Percentiles rank a stretch among this genome's conserved stretches.
Evolutionary conservation across 2,329 filamentous ascomycete genomes (phyloP).

Genomic region (Triangularia setosa): DNA sequence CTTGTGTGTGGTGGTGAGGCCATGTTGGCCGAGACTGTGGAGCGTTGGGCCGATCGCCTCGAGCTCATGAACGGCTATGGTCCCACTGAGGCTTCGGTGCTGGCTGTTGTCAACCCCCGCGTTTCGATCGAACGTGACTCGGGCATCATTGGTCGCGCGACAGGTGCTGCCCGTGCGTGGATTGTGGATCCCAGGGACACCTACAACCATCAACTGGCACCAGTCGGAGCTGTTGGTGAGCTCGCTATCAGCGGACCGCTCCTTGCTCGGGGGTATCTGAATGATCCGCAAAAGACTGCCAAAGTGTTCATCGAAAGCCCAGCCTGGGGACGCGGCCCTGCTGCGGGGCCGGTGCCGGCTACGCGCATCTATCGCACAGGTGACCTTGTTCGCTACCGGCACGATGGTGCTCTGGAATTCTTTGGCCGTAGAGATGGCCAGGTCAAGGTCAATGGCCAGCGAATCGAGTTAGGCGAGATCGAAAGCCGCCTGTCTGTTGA

Average conservation of each 20-base stretch:
- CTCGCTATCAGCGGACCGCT: constrained; percentile 22
- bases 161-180: constrained; percentile 24
- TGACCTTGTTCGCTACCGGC: constrained; percentile 37
- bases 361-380: constrained; percentile 41
- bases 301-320: constrained; percentile 43
- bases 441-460: constrained; percentile 51
- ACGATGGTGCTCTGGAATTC: constrained; percentile 35
- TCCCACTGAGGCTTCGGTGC: constrained; percentile 21
- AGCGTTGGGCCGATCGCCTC: constrained; percentile 24
- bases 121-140: constrained; percentile 17
- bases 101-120: constrained; percentile 19
- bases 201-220: constrained; percentile 22
- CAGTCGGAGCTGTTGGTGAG: constrained; percentile 23
- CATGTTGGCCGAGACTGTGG: constrained; percentile 24
- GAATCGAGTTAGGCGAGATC: constrained; percentile 41
- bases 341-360: constrained; percentile 26
- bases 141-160: constrained; percentile 32
- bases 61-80: constrained; percentile 26
- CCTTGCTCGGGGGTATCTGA: constrained; percentile 21
- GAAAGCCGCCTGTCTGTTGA: constrained; percentile 22
- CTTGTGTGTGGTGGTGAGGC: constrained; percentile 30
- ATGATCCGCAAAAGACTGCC: constrained; percentile 37
- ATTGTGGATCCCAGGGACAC: constrained; percentile 29
- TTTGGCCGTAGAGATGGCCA: constrained; percentile 50
- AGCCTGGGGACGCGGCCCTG: constrained; percentile 31